Base-by-base conservation (phyloP, 108 stramenopile genomes). In the Cyclotella cryptica region DNA sequence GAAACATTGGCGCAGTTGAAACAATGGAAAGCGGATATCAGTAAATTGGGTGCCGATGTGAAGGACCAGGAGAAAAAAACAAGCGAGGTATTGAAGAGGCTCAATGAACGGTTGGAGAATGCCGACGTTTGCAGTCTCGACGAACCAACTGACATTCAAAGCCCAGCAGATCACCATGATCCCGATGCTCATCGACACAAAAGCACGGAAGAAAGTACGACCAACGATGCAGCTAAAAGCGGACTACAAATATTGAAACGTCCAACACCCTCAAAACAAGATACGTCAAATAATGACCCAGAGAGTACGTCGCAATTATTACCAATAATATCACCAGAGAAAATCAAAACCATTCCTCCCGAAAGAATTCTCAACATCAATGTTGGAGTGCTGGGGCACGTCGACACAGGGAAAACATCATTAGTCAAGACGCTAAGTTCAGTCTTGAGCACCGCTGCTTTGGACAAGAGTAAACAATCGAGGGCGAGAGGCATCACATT, bases 351-450 rank as follows among this genome's bases (percentile, higher is more conserved):
- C 14, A 71, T 81, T 71, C 71, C 77, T 19, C 85, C 80, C 47
- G 79, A 86, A 66, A 51, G 81, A 52, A 83, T 95, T 14, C 83
- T 99, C 39, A 99, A 99, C 74, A 77, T 99, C 57, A 99, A 99
- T 70, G 94, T 99, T 11, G 99, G 98, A 41, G 89, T 99, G 22
- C 72, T 99, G 52, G 99, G 99, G 14, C 99, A 99, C 84, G 99
- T 99, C 13, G 99, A 99, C 75, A 88, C 89, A 30, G 99, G 99
- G 26, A 98, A 98, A 78, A 99, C 99, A 29, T 97, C 96, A 4
- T 74, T 99, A 27, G 98, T 98, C 39, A 95, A 96, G 59, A 97
- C 98, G 14, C 81, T 99, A 45, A 92, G 90, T 35, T 98, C 98
- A 2, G 63, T 91, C 10, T 84, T 99, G 17, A 96, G 94, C 8